Evolutionary conservation across 441 rosid species (phyloP).

Genomic region (Populus hybrid): DNA sequence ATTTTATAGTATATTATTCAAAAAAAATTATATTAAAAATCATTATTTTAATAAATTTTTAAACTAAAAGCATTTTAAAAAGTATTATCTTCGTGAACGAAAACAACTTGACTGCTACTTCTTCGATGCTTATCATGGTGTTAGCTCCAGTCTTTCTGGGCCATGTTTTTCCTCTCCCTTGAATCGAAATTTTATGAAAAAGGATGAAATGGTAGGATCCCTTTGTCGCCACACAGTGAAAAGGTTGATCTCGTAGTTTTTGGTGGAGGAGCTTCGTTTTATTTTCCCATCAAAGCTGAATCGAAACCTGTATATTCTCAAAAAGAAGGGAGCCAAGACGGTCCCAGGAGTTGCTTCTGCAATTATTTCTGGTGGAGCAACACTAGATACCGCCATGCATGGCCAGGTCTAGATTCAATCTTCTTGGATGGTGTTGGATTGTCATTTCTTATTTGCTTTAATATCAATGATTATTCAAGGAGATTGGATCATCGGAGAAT

Average conservation of each 20-base stretch:
- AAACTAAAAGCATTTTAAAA: too few relatives aligned
- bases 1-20: too few relatives aligned
- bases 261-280: background rate
- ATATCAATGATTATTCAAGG: background rate
- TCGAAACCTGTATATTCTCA: background rate
- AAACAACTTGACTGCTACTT: background rate
- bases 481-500: background rate
- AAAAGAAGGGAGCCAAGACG: background rate
- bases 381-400: background rate
- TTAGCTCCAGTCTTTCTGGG: background rate
- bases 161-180: background rate
- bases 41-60: too few relatives aligned
- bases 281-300: background rate
- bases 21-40: too few relatives aligned
- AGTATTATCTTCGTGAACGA: background rate
- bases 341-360: background rate
- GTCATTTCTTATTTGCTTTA: background rate
- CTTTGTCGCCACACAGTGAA: background rate
- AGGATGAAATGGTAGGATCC: background rate
- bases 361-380: background rate
- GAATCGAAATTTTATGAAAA: background rate
- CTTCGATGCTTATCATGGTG: background rate
- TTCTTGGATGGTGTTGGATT: too few relatives aligned
- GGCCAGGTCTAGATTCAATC: background rate
- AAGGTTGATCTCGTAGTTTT: background rate